These are phyloP conservation scores for Gossypium arboreum DNA, from an alignment of 345 rosid genomes.

Conservation along the genomic window DNA sequence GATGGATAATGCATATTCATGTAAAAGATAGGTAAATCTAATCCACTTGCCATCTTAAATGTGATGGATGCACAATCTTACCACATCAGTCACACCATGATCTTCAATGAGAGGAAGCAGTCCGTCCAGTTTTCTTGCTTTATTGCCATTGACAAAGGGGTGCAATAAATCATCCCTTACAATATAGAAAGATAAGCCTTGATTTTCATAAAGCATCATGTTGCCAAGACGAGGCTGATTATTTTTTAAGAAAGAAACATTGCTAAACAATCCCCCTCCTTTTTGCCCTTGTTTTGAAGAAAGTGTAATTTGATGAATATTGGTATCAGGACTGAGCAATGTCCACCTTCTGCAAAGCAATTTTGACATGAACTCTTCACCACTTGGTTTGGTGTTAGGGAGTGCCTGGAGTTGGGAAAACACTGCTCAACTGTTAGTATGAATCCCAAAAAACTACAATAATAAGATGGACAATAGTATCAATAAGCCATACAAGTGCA, in stretches of 20 bases:
- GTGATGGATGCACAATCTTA: slow-evolving; percentile 33
- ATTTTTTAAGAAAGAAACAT: slow-evolving; percentile 35
- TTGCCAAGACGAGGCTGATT: slow-evolving; percentile 42
- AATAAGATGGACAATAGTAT: background rate
- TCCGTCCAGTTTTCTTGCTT: slow-evolving; percentile 87
- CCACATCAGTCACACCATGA: slow-evolving; percentile 73
- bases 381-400: slow-evolving; percentile 26
- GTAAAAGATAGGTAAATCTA: slow-evolving; percentile 5
- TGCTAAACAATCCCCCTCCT: slow-evolving; percentile 21
- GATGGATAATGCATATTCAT: background rate
- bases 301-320: slow-evolving; percentile 48
- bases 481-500: background rate
- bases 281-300: slow-evolving; percentile 26
- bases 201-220: slow-evolving; percentile 19
- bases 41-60: background rate
- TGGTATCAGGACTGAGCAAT: slow-evolving; percentile 50
- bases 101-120: slow-evolving; percentile 63
- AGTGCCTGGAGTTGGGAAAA: slow-evolving; percentile 31
- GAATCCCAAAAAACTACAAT: background rate
- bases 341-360: slow-evolving; percentile 74
- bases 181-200: slow-evolving; percentile 51
- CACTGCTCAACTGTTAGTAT: background rate
- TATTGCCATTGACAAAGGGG: slow-evolving; percentile 85
- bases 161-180: slow-evolving; percentile 89
- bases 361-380: slow-evolving; percentile 34